Conservation (phyloP, 208 protist genomes). For the Jaenimonas drosophilae region DNA sequence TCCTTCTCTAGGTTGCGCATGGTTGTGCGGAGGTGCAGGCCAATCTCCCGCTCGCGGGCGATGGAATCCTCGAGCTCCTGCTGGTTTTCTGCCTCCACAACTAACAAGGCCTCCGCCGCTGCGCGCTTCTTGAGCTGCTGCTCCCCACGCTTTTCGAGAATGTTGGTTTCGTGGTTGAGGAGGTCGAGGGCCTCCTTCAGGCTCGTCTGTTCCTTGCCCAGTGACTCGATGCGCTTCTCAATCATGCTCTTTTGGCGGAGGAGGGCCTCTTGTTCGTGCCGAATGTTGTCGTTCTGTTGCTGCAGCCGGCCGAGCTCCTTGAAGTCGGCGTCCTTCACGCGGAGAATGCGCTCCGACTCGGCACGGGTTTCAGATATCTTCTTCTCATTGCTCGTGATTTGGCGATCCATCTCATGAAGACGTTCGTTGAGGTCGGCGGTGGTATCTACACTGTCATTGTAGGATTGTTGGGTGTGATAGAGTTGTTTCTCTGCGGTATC, state of each 20-base stretch:
- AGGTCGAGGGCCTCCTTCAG: conserved; percentile 51
- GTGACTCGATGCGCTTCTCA: conserved; percentile 50
- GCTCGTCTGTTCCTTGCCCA: conserved; percentile 40
- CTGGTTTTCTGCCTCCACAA: conserved; percentile 49
- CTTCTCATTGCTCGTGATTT: conserved; percentile 67
- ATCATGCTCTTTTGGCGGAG: conserved; percentile 63
- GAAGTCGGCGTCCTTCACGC: conserved; percentile 69
- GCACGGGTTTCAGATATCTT: conserved; percentile 48
- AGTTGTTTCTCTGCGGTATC: conserved; percentile 86
- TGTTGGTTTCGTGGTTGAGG: conserved; percentile 52
- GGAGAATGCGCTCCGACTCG: conserved; percentile 43
- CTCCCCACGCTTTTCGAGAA: conserved; percentile 53
- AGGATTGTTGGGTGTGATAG: conserved; percentile 78
- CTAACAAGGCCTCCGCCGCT: conserved; percentile 41
- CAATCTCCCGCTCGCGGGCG: conserved; percentile 71
- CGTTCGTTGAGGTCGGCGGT: conserved; percentile 83
- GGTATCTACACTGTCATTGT: conserved; percentile 87
- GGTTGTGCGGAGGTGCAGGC: conserved; percentile 23
- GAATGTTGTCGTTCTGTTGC: conserved; percentile 82
- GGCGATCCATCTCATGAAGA: conserved; percentile 50
- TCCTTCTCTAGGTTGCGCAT: conserved; percentile 89
- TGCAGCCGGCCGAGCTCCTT: conserved; percentile 61
- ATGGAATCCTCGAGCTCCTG: conserved; percentile 80
- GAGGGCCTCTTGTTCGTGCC: conserved; percentile 61
- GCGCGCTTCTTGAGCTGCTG: conserved; percentile 55